phyloP scores from a whole-genome alignment of 345 rosid species.

The Carallia pectinifolia region DNA sequence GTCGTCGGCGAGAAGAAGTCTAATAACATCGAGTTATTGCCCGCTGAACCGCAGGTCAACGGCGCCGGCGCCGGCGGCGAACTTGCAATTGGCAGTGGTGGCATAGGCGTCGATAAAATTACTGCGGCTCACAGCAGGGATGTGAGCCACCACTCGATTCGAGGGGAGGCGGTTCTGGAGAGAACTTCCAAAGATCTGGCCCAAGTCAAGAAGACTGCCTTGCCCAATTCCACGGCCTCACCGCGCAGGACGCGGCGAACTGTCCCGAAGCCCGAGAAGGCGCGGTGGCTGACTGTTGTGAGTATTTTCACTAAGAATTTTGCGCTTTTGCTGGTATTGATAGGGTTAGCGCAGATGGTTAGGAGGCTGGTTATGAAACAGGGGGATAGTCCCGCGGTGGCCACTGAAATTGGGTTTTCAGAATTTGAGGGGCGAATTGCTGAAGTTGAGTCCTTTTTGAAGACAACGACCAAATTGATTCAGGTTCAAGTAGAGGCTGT shows the following conservation, averaged over 20 bases:
- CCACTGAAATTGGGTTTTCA: slow-evolving; percentile 43
- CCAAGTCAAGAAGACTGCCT: slow-evolving; percentile 45
- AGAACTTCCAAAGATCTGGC: slow-evolving; percentile 42
- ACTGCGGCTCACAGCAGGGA: slow-evolving; percentile 48
- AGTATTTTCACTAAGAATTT: slow-evolving; percentile 73
- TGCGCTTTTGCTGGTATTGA: slow-evolving; percentile 47
- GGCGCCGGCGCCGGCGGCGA: slow-evolving; percentile 35
- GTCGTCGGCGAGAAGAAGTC: slow-evolving; percentile 57
- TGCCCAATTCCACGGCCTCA: slow-evolving; percentile 42
- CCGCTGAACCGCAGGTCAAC: slow-evolving; percentile 37
- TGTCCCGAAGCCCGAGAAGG: slow-evolving; percentile 48
- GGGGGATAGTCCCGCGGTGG: slow-evolving; percentile 23
- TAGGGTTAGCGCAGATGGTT: slow-evolving; percentile 64
- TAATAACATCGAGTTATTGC: slow-evolving; percentile 39
- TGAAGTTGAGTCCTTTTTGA: slow-evolving; percentile 69
- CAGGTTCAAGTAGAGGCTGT: slow-evolving; percentile 85
- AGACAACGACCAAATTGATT: slow-evolving; percentile 58
- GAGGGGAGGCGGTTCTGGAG: slow-evolving; percentile 49
- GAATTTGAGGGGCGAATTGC: slow-evolving; percentile 69
- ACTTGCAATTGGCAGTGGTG: background rate
- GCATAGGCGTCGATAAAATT: background rate
- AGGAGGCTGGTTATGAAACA: slow-evolving; percentile 45
- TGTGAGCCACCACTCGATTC: slow-evolving; percentile 60
- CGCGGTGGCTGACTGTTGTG: slow-evolving; percentile 58
- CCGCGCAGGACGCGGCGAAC: slow-evolving; percentile 63